These are phyloP conservation scores for Kodamaea arcana DNA, from an alignment of 1,139 yeast genomes.

Conservation along the genomic window DNA sequence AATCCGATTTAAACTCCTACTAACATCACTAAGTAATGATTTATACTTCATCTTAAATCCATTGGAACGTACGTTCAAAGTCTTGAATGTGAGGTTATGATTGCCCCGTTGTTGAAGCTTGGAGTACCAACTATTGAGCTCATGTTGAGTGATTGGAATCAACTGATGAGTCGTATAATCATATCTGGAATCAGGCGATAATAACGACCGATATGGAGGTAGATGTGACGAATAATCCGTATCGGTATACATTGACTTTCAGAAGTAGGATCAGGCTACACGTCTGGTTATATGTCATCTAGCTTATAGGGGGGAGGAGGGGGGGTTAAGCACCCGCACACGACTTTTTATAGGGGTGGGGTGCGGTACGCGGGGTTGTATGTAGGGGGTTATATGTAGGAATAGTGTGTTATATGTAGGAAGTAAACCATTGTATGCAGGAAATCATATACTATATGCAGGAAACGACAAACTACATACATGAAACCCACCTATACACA, in stretches of 20 bases:
- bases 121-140: slow-evolving; percentile 16
- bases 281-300: no score
- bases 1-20: slow-evolving; percentile 22
- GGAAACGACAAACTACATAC: no score
- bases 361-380: no score
- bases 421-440: no score
- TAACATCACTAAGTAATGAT: slow-evolving; percentile 39
- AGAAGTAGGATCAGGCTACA: no score
- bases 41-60: slow-evolving; percentile 42
- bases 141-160: slow-evolving; percentile 37
- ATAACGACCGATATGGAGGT: slow-evolving; percentile 44
- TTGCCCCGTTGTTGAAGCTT: slow-evolving; percentile 9
- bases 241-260: neutral
- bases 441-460: no score
- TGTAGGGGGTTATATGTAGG: no score
- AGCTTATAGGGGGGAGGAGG: no score
- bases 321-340: no score
- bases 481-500: no score
- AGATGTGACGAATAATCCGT: slow-evolving; percentile 32
- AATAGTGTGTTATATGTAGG: no score
- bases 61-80: slow-evolving; percentile 6
- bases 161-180: slow-evolving; percentile 41
- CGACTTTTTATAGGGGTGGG: no score
- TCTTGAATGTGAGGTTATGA: slow-evolving; percentile 13
- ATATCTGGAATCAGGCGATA: slow-evolving; percentile 40